Percentiles rank a stretch among this genome's conserved stretches.
These are phyloP conservation scores for Fusarium goolgardi DNA, from an alignment of 2,329 filamentous ascomycete genomes.

Conservation along the genomic window DNA sequence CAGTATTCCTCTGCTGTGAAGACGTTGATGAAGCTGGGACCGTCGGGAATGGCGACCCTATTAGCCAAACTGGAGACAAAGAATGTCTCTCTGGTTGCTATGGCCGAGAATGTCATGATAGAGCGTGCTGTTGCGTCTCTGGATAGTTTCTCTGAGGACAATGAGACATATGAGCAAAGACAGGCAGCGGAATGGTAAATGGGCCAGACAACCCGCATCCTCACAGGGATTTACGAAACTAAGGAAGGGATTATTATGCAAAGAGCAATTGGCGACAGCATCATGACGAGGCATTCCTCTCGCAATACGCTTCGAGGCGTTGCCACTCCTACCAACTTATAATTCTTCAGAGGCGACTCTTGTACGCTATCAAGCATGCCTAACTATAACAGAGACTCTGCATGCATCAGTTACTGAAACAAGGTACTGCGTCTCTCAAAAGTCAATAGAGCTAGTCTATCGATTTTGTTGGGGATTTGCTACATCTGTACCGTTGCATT, in stretches of 20 bases:
- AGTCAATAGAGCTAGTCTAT: background rate
- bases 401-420: background rate
- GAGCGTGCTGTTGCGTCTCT: background rate
- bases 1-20: background rate
- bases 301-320: background rate
- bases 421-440: background rate
- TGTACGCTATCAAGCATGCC: background rate
- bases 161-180: background rate
- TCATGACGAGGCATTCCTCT: background rate
- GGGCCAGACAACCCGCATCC: background rate
- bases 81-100: background rate
- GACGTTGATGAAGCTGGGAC: background rate
- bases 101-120: slow-evolving; percentile 3
- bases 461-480: background rate
- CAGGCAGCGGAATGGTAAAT: background rate
- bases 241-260: background rate
- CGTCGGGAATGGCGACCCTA: background rate
- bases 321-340: background rate
- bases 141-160: background rate
- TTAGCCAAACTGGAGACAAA: background rate
- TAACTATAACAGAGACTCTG: background rate
- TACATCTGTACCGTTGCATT: too few species aligned
- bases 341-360: background rate
- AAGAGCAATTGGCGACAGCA: background rate
- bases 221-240: background rate